A percentile compares a stretch with the other conserved stretches of the same genome.
Conservation (phyloP, 2,329 filamentous ascomycete genomes). For the Metarhizium guizhouense region DNA sequence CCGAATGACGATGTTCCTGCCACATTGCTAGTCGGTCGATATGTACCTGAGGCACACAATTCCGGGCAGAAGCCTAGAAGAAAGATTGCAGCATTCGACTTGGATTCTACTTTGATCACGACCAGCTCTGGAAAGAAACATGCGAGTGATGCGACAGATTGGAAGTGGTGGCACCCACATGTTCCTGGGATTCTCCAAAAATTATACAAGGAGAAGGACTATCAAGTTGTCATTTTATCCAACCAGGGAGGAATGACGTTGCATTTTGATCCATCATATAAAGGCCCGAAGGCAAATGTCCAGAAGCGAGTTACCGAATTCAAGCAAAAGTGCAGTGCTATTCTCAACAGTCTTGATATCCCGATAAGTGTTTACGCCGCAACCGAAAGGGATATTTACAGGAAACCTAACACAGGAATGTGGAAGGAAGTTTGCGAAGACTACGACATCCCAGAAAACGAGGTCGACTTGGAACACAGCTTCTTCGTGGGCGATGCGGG, state of each 20-base stretch:
- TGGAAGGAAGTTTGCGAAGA: constrained; percentile 60
- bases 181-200: constrained; percentile 61
- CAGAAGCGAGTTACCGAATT: constrained; percentile 67
- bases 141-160: constrained; percentile 61
- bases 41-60: constrained; percentile 37
- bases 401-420: constrained; percentile 86
- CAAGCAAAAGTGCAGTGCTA: constrained; percentile 66
- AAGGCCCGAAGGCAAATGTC: constrained; percentile 44
- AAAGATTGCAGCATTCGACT: constrained; percentile 66
- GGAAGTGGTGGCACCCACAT: constrained; percentile 83
- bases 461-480: constrained; percentile 61
- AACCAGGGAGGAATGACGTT: constrained; percentile 83
- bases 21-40: constrained; percentile 68
- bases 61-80: constrained; percentile 23
- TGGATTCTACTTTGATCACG: constrained; percentile 80
- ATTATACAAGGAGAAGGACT: constrained; percentile 61
- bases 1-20: constrained; percentile 36
- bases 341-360: constrained; percentile 64
- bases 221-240: constrained; percentile 69
- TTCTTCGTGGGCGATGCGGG: constrained; percentile 88
- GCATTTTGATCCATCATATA: constrained; percentile 60
- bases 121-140: constrained; percentile 77
- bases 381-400: constrained; percentile 69
- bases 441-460: constrained; percentile 44
- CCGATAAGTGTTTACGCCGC: constrained; percentile 80